phyloP scores from a whole-genome alignment of 306 rosid species.

The Cajanus cajan region DNA sequence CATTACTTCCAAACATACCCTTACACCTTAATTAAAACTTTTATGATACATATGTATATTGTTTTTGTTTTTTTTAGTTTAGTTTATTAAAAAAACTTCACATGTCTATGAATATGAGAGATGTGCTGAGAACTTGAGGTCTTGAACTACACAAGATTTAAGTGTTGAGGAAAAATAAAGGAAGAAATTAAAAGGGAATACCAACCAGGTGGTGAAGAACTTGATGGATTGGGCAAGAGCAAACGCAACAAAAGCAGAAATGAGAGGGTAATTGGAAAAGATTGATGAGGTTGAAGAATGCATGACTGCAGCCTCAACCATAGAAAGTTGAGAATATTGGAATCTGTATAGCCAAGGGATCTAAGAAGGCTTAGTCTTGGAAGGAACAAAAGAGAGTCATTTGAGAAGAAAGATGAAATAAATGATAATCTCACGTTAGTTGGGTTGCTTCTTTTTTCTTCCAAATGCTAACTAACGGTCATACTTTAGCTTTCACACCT shows the following conservation, averaged over 20 bases:
- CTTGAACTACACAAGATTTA: neutral
- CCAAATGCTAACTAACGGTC: constrained; percentile 42
- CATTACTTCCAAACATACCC: neutral
- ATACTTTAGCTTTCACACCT: constrained; percentile 16
- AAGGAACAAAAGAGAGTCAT: neutral
- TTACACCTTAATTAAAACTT: neutral
- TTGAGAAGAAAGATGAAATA: neutral
- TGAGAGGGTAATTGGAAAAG: constrained; percentile 60
- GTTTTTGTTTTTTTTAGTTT: neutral
- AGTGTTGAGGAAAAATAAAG: neutral
- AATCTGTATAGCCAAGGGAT: neutral
- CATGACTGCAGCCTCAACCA: constrained; percentile 33
- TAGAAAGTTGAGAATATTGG: neutral
- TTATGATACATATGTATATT: neutral
- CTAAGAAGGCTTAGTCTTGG: neutral
- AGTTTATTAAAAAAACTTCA: neutral
- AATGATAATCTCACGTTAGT: neutral
- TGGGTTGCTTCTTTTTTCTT: neutral
- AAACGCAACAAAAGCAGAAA: constrained; percentile 61
- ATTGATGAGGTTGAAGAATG: constrained; percentile 32
- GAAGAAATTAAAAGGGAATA: constrained; percentile 1
- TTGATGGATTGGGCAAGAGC: constrained; percentile 56
- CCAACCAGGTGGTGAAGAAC: constrained; percentile 70
- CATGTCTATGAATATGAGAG: neutral
- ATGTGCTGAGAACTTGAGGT: neutral